phyloP scores from a whole-genome alignment of 805 yeast species.

The Tetrapisispora phaffii region DNA sequence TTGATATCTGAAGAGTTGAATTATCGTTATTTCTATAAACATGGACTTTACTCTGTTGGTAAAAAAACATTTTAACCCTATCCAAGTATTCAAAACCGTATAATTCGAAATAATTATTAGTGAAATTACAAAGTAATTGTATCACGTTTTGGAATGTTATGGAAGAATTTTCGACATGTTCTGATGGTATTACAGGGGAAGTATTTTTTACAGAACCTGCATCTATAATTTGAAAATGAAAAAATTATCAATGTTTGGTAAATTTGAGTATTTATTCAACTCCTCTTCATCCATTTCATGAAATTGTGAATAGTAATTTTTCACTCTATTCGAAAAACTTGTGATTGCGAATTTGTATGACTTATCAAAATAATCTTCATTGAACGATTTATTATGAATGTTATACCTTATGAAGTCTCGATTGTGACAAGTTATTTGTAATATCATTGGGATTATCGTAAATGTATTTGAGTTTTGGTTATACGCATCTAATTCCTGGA shows the following conservation, averaged over 20 bases:
- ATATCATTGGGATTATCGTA: slow-evolving; percentile 39
- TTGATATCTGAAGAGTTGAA: neutral
- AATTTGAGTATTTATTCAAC: neutral
- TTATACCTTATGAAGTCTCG: slow-evolving; percentile 44
- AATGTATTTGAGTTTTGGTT: slow-evolving; percentile 11
- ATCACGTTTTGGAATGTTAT: neutral
- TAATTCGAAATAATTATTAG: slow-evolving; percentile 14
- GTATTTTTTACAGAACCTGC: slow-evolving; percentile 12
- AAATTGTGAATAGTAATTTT: slow-evolving; percentile 35
- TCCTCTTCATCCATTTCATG: slow-evolving; percentile 20
- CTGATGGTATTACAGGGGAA: neutral
- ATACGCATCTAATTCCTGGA: slow-evolving; percentile 16
- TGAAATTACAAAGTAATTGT: slow-evolving; percentile 8
- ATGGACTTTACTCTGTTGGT: neutral
- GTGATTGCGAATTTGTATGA: slow-evolving; percentile 43
- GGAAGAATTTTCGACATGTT: neutral
- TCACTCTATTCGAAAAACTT: slow-evolving; percentile 51
- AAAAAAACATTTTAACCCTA: slow-evolving; percentile 9
- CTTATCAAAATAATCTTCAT: slow-evolving; percentile 48
- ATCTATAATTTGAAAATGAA: slow-evolving; percentile 14
- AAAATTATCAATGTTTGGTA: neutral
- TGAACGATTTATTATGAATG: slow-evolving; percentile 53
- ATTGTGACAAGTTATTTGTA: slow-evolving; percentile 54
- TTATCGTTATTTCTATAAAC: neutral
- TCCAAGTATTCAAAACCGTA: slow-evolving; percentile 19